Evolutionary conservation across 495 filamentous ascomycete species (phyloP), one percentile per base, ranked within the genome.

Genomic region (Daldinia caldariorum): DNA sequence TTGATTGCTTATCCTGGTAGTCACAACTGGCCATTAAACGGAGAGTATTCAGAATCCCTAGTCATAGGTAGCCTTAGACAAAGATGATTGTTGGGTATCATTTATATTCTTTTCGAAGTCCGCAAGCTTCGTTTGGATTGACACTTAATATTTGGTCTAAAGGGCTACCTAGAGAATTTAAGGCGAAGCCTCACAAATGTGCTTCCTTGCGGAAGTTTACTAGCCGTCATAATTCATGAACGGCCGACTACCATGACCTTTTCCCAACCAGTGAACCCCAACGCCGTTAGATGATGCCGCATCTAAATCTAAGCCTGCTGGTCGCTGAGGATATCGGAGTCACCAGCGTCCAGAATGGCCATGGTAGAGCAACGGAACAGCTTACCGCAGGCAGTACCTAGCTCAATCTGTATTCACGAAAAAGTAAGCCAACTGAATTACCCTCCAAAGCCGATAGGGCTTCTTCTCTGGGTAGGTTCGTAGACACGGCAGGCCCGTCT

Each of bases 271-370:
- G 66, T 70, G 57, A 66, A 73, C 82, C 78, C 69, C 74, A 83
- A 84, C 81, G 79, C 81, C 80, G 75, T 77, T 51, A 63, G 63
- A 49, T 51, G 53, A 74, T 75, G 61, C 26, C 70, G 58, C 66
- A 41, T 56, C 74, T 62, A 63, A 18, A 61, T 63, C 76, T 90
- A 91, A 74, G 85, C 81, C 73, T 86, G 81, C 77, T 85, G 84
- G 75, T 90, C 87, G 83, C 81, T 87, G 74, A 99, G 87, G 82
- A 98, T 97, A 84, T 99, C 94, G 61, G 92, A 95, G 89, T 98
- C 95, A 91, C 95, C 95, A 81, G 93, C 94, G 83, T 97, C 94
- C 47, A 98, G 83, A 80, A 97, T 89, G 66, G 94, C 89, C 93
- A 98, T 96, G 78, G 93, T 96, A 58, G 90, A 91, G 87, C 93